Evolutionary conservation across 169 alveolate species (phyloP).

Genomic region (Toxoplasma gondii): DNA sequence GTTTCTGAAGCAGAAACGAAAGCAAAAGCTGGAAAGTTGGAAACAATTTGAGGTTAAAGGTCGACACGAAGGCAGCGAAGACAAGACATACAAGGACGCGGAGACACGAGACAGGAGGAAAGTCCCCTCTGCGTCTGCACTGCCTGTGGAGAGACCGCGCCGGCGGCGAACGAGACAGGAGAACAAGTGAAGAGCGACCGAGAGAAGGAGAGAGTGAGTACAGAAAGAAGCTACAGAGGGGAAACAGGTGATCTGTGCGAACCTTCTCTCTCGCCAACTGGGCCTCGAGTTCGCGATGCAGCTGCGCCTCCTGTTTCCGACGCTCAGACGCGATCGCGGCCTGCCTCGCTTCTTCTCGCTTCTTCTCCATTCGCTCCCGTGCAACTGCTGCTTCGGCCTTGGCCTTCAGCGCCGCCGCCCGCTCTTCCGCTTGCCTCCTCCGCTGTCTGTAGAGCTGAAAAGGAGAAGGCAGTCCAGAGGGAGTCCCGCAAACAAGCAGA

Average conservation of each 20-base stretch:
- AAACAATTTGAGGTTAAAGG: too few relatives aligned
- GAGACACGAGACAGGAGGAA: too few relatives aligned
- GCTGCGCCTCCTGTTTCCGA: neutral
- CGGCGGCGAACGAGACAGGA: neutral
- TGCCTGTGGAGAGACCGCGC: too few relatives aligned
- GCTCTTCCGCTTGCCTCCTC: neutral
- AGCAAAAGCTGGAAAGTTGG: too few relatives aligned
- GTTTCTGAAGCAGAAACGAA: neutral
- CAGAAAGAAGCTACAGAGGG: neutral
- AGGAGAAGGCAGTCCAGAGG: neutral
- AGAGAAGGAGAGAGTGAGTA: neutral
- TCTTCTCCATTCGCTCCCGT: neutral
- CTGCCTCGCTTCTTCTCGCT: neutral
- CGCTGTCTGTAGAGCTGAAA: slow-evolving; percentile 24
- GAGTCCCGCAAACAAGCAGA: too few relatives aligned
- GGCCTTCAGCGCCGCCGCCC: slow-evolving; percentile 21
- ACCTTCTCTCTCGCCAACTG: neutral
- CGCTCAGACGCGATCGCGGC: neutral
- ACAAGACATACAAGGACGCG: too few relatives aligned
- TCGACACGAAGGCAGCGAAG: too few relatives aligned
- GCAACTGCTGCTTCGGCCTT: neutral
- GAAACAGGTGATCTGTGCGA: neutral
- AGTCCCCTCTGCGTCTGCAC: too few relatives aligned
- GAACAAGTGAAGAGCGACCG: neutral
- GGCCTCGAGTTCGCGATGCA: neutral